These are phyloP conservation scores for Ceratocystis papillata DNA, from an alignment of 2,329 filamentous ascomycete genomes.

Conservation along the genomic window DNA sequence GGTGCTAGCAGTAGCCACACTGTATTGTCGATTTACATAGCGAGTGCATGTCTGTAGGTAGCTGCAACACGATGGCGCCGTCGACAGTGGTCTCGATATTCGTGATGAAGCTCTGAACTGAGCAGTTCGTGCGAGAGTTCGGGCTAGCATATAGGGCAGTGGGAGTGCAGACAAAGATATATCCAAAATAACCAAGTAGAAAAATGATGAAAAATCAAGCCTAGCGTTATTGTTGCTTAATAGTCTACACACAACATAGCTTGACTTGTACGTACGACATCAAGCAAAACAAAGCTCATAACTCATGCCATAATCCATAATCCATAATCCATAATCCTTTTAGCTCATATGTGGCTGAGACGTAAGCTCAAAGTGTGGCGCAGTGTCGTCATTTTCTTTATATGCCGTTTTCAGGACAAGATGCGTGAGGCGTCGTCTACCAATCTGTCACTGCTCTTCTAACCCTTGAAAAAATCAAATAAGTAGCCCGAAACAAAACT, in stretches of 20 bases:
- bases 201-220: neutral
- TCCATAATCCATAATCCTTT: neutral
- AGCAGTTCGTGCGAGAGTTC: slow-evolving; percentile 2
- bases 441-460: too few species aligned
- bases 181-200: neutral
- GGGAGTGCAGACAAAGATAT: neutral
- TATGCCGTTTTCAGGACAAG: neutral
- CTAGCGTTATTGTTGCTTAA: too few species aligned
- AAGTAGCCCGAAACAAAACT: too few species aligned
- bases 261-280: slow-evolving; percentile 1
- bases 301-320: neutral
- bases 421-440: neutral
- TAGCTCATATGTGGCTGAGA: neutral
- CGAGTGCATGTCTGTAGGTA: neutral
- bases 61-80: slow-evolving; percentile 12
- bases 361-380: neutral
- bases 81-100: neutral
- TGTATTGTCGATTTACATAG: slow-evolving; percentile 14
- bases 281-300: neutral
- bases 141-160: slow-evolving; percentile 11
- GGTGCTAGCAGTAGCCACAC: slow-evolving; percentile 26
- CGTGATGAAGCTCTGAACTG: slow-evolving; percentile 3
- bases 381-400: neutral
- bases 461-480: too few species aligned
- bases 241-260: neutral